Base-by-base conservation (phyloP, 768 basidiomycete species). In the Lactarius deliciosus region DNA sequence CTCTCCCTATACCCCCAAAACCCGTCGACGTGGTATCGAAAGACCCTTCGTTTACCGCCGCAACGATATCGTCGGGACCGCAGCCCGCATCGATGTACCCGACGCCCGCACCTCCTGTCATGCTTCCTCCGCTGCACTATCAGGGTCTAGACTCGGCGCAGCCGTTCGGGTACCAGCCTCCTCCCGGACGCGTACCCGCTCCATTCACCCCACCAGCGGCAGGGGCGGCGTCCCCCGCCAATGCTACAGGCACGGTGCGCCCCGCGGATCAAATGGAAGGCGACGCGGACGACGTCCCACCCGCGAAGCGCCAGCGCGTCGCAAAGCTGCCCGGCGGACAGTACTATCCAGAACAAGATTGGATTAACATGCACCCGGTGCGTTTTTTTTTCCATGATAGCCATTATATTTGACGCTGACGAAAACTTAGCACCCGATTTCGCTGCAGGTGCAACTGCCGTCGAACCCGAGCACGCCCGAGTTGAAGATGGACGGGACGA, bases 61-160 rank as follows among this genome's bases (percentile, higher is more conserved):
- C 95, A 4, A 92, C 91, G 0, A 82, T 97, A 59, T 92, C 94
- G 1, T 94, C 95, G 13, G 95, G 90, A 11, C 96, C 96, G 8
- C 95, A 96, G 71, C 94, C 95, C 15, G 88, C 92, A 16, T 92
- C 92, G 0, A 80, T 83, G 62, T 88, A 85, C 72, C 80, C 84
- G 43, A 74, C 74, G 28, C 82, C 85, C 7, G 76, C 79, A 1
- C 90, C 90, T 30, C 65, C 65, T 8, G 89, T 92, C 40, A 91
- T 92, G 90, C 85, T 88, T 16, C 90, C 89, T 13, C 89, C 90
- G n/a, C 78, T 93, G 68, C 91, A 92, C 77, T 93, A 90, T 76
- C 91, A 91, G 77, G 90, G 88, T 56, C 79, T 88, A 69, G 87
- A 90, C 73, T 84, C 89, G 57, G 82, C 85, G 5, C 90, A 91